These are phyloP conservation scores for Simmondsia chinensis DNA, from an alignment of 148 eudicot genomes.

Conservation along the genomic window DNA sequence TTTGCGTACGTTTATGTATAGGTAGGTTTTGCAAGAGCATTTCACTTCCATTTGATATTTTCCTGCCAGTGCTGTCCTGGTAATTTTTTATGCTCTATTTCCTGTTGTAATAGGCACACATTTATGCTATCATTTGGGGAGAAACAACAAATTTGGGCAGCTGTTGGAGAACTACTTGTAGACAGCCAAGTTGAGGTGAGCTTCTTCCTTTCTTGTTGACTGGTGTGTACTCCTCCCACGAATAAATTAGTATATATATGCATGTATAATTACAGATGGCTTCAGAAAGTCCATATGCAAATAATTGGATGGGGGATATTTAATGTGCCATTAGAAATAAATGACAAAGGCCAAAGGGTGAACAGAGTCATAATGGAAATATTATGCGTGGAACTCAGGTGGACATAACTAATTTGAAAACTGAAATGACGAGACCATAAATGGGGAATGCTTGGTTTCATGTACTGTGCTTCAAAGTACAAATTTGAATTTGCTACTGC, in stretches of 20 bases:
- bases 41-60: neutral
- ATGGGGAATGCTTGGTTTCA: too few species aligned
- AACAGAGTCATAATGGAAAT: too few species aligned
- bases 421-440: too few species aligned
- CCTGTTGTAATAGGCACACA: constrained; percentile 50
- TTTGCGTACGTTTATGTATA: constrained; percentile 85
- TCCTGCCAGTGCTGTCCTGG: neutral
- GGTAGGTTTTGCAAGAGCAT: constrained; percentile 42
- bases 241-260: neutral
- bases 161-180: constrained; percentile 67
- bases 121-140: constrained; percentile 59
- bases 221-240: neutral
- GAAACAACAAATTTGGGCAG: constrained; percentile 73
- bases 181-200: constrained; percentile 95
- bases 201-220: constrained; percentile 8
- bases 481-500: too few species aligned
- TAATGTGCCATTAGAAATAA: too few species aligned
- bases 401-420: too few species aligned
- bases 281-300: too few species aligned
- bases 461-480: too few species aligned
- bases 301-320: too few species aligned
- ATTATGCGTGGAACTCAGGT: too few species aligned
- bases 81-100: neutral
- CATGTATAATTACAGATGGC: too few species aligned
- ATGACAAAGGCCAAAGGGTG: too few species aligned